Evolutionary conservation across 2,329 filamentous ascomycete genomes (phyloP).

Genomic region (Davidsoniella eucalypti): DNA sequence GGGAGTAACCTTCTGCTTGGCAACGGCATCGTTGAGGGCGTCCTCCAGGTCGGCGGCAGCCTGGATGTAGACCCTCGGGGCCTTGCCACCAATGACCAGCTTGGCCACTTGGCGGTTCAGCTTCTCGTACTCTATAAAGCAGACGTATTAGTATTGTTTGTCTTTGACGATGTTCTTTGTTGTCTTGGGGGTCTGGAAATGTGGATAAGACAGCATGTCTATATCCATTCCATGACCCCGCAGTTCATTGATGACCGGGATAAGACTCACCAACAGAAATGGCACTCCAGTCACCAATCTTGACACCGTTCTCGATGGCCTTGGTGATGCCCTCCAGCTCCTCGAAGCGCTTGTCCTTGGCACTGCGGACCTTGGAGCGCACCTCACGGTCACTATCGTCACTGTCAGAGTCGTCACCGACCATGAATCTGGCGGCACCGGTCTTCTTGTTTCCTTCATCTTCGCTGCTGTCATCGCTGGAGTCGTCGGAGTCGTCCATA

Average conservation of each 20-base stretch:
- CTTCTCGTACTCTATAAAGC: constrained; percentile 68
- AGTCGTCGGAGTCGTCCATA: constrained; percentile 29
- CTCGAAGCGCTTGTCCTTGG: constrained; percentile 92
- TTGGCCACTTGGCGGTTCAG: constrained; percentile 74
- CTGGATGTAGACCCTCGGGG: constrained; percentile 85
- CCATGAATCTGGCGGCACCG: constrained; percentile 74
- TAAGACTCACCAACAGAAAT: constrained; percentile 61
- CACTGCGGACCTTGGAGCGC: constrained; percentile 80
- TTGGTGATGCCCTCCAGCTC: constrained; percentile 83
- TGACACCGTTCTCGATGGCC: constrained; percentile 88
- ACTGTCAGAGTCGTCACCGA: constrained; percentile 56
- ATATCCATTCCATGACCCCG: neutral
- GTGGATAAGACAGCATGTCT: neutral
- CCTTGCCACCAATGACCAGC: constrained; percentile 58
- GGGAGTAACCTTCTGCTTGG: constrained; percentile 86
- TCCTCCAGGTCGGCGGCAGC: constrained; percentile 87
- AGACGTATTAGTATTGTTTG: neutral
- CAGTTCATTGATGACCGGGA: neutral
- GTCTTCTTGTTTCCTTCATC: constrained; percentile 49
- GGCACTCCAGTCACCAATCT: constrained; percentile 94
- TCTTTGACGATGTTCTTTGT: neutral
- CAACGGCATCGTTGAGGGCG: constrained; percentile 78
- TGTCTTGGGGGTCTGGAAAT: neutral
- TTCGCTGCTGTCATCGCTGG: constrained; percentile 40
- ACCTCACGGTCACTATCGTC: constrained; percentile 79